Base-by-base conservation (phyloP, 106 monocot genomes). In the Allium sativum region DNA sequence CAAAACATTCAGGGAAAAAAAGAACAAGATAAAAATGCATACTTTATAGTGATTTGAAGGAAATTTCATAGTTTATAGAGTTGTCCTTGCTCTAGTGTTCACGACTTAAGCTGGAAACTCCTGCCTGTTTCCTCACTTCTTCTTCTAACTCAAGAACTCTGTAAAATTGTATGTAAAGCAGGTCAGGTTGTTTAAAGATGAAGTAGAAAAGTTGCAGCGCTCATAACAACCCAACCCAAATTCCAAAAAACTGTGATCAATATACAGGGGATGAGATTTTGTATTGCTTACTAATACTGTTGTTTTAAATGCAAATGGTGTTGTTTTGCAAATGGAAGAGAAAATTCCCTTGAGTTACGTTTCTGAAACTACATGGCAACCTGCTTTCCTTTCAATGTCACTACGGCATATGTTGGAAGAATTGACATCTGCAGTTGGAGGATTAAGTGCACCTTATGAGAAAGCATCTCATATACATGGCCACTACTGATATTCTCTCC, bases 321-420 rank as follows among this genome's bases (percentile, higher is more conserved):
- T 31, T 31, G 5, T 31, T 31, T n/a, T 31, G 65, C 95, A 96
- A 79, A 73, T 74, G 13, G 87, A 78, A 65, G 79, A 96, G 53
- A 84, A 96, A 77, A 82, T 96, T 72, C 84, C 95, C 59, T 59
- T n/a, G n/a, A 96, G 96, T 65, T 96, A 84, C 67, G 91, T 96
- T 9, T 96, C 96, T 50, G 96, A 96, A 79, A 96, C 82, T 4
- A 70, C 67, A 55, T 79, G 65, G 68, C 84, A 82, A 68, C 54
- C 75, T 56, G 87, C 84, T 14, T 68, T 70, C 72, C 91, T 91
- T 14, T 91, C 71, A 9, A 50, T 77, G 20, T 78, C 87, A 42
- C 91, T 87, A 48, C 78, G 84, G 9, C 96, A 96, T 60, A 88
- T 96, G 31, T 58, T 96, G 64, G 91, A 90, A 22, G 96, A 91